These are phyloP conservation scores for Hymenochaete sp. DNA, from an alignment of 1,284 basidiomycete genomes.

Conservation along the genomic window DNA sequence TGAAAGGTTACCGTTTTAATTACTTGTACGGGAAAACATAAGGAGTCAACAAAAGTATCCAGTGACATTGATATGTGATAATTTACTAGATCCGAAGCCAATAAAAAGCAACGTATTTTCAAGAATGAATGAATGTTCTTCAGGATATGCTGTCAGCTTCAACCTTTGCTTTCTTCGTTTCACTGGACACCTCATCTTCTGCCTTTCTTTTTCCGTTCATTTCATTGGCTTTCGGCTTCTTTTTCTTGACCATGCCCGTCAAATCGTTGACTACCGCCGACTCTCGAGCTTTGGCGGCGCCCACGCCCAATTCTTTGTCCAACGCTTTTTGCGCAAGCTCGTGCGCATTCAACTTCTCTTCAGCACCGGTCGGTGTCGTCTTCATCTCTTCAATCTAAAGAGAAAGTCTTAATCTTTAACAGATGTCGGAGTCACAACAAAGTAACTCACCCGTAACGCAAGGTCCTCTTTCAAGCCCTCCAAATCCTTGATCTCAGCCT, in stretches of 20 bases:
- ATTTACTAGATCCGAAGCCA: too few relatives aligned
- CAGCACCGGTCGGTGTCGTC: slow-evolving; percentile 55
- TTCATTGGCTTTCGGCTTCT: slow-evolving; percentile 40
- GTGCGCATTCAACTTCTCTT: slow-evolving; percentile 43
- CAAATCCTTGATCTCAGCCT: slow-evolving; percentile 71
- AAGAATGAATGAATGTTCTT: too few relatives aligned
- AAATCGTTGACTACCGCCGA: slow-evolving; percentile 61
- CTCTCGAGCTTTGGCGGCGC: slow-evolving; percentile 24
- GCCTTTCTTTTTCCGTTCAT: slow-evolving; percentile 54
- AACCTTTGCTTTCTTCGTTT: slow-evolving; percentile 63
- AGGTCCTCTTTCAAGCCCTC: slow-evolving; percentile 70
- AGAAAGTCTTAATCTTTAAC: background rate
- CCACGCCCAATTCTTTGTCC: slow-evolving; percentile 54
- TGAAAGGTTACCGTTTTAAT: slow-evolving; percentile 42
- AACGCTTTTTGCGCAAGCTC: slow-evolving; percentile 58
- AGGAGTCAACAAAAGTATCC: background rate
- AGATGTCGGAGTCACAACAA: background rate
- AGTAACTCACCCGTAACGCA: slow-evolving; percentile 57
- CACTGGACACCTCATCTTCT: slow-evolving; percentile 41
- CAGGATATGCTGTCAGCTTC: too few relatives aligned
- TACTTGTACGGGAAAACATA: too few relatives aligned
- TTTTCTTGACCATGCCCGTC: slow-evolving; percentile 77
- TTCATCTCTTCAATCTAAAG: slow-evolving; percentile 79
- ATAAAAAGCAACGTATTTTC: too few relatives aligned
- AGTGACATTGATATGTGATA: slow-evolving; percentile 1